Base-by-base conservation (phyloP, 306 rosid genomes). In the Vicia villosa region DNA sequence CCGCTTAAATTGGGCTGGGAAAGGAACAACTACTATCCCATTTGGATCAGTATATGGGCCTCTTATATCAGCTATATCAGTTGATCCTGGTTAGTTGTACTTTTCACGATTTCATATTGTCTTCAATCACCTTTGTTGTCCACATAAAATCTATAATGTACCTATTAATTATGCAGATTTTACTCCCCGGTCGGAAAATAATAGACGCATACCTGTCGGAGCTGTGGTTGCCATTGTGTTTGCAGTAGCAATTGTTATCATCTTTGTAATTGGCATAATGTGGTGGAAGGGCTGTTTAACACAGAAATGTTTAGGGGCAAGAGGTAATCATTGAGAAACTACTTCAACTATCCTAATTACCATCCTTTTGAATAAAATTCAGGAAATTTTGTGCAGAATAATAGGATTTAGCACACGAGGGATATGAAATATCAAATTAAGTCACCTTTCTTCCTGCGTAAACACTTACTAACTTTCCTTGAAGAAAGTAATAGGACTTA, bases 1-100 rank as follows among this genome's bases (percentile, higher is more conserved):
- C 20, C 64, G 74, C 8, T 55, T 77, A 43, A 12, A 15, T 52
- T 77, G 73, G 77, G 73, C 81, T 7, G 81, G 77, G 28, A 72
- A 83, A 68, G 93, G 93, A 36, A 87, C 93, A 5, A 81, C 84
- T 17, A 30, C 26, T 26, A 62, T 77, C 46, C 85, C 82, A n/a
- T 34, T 65, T 54, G 52, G 57, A 63, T 68, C 79, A 12, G 77
- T 81, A 8, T 77, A 81, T 68, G 82, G 85, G 30, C 85, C 85
- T 46, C 74, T 81, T 22, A 73, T 81, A 72, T 81, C 85, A 19
- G 85, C 85, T 62, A 81, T 81, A 34, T 73, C 38, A 34, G 38
- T 34, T 34, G 38, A 34, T 34, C 38, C 38, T 34, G 38, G 38
- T 34, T 34, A n/a, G 66, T 77, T 19, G 63, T 50, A 4, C 41